Evolutionary conservation across 2,329 filamentous ascomycete species (phyloP), one percentile per base, ranked within the genome.

Genomic region (Penicillium decumbens): DNA sequence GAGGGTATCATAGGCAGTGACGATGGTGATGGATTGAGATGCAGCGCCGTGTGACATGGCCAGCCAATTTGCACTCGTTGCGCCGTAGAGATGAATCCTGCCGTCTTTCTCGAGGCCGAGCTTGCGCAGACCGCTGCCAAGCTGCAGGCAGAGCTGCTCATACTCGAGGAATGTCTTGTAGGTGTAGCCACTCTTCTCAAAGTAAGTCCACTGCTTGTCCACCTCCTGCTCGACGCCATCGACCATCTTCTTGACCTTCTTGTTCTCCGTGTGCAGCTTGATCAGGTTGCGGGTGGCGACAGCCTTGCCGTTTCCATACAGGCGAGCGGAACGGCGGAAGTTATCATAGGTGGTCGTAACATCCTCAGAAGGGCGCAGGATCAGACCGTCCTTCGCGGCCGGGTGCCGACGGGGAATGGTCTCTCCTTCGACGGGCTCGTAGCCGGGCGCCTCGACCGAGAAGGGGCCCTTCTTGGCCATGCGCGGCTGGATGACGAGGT

Each of bases 1-100:
- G 39, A 96, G 84, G 27, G 90, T 95, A 70, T 96, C 91, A 72
- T 96, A 96, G 43, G 91, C 90, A 40, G 92, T 97, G 43, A 96
- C 92, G 59, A 96, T 91, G 51, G 88, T 83, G 68, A 96, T 83
- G 39, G 88, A 91, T 72, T 97, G 92, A 13, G 90, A 91, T 18
- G 84, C 73, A 48, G 81, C 86, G 76, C 76, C 82, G 68, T 95
- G 89, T 41, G 91, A 87, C 62, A 88, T 82, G 47, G 85, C 82
- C 56, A 96, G 79, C 92, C 92, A 97, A 73, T 89, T 81, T 44
- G 83, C 80, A 69, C 87, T 88, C 3, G 89, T 95, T n/a, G 86
- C 82, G 41, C 86, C 90, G 66, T 90, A 95, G 48, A 95, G 77
- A 68, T 95, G 89, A 59, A 95, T 69, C 62, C 80, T 84, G 68